These are phyloP conservation scores for Cladosporium sp. DNA, from an alignment of 2,329 filamentous ascomycete species.

Conservation along the genomic window DNA sequence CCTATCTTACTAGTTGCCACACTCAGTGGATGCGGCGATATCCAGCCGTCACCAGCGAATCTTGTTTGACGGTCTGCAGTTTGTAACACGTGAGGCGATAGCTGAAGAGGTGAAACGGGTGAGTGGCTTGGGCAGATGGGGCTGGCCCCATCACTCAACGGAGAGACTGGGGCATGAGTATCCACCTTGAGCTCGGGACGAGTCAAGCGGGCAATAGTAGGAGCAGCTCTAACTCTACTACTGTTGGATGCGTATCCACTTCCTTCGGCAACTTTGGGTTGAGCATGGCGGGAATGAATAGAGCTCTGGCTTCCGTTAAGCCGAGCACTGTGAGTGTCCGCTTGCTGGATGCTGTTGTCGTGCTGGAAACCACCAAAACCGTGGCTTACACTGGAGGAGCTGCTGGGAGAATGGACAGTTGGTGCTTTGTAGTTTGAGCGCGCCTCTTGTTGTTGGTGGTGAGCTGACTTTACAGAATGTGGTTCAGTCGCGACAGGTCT, in stretches of 20 bases:
- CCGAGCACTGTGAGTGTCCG: background rate
- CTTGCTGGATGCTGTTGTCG: background rate
- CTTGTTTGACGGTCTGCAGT: conserved; percentile 24
- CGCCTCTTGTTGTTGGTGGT: background rate
- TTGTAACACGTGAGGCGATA: background rate
- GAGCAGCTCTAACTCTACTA: background rate
- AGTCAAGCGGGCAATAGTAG: background rate
- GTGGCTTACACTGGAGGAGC: conserved; percentile 5
- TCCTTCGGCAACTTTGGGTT: background rate
- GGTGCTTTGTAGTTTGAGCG: conserved; percentile 12
- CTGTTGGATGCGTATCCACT: background rate
- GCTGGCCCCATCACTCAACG: background rate
- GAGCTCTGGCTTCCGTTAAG: background rate
- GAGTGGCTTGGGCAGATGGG: conserved; percentile 4
- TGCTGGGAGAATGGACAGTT: conserved; percentile 4
- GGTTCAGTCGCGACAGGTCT: background rate
- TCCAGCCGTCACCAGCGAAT: conserved; percentile 39
- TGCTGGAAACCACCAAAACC: background rate
- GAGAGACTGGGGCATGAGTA: background rate
- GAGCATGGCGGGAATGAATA: background rate
- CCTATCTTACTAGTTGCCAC: conserved; percentile 24
- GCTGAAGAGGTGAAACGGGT: background rate
- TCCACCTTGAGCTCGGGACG: background rate
- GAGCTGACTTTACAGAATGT: background rate
- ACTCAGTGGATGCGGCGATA: conserved; percentile 39